Conservation (phyloP, 2,329 filamentous ascomycete genomes). For the Dendryphion nanum region DNA sequence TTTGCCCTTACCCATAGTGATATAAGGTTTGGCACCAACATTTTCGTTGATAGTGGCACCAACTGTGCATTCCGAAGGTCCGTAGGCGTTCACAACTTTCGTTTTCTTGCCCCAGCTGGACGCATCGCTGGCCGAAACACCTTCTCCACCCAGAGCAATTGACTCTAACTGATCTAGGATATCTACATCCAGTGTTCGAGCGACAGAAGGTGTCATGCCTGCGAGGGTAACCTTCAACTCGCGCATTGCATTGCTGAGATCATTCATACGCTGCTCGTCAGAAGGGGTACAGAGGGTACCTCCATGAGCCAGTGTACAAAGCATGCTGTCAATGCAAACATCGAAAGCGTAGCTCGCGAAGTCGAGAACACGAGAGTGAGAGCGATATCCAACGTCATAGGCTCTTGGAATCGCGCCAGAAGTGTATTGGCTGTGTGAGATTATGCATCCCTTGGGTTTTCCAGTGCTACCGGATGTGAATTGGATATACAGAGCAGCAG, state of each 20-base stretch:
- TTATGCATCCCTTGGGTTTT: conserved; percentile 34
- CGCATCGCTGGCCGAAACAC: conserved; percentile 32
- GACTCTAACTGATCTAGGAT: conserved; percentile 43
- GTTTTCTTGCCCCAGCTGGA: conserved; percentile 45
- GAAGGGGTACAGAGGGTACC: conserved; percentile 38
- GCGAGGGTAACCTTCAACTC: conserved; percentile 35
- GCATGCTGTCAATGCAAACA: conserved; percentile 36
- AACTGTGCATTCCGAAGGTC: conserved; percentile 38
- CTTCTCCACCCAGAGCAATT: conserved; percentile 42
- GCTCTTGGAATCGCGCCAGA: conserved; percentile 36
- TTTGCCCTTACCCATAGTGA: conserved; percentile 38
- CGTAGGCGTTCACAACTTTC: conserved; percentile 36
- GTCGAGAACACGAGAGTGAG: conserved; percentile 34
- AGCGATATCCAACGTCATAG: conserved; percentile 30
- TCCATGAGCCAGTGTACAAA: conserved; percentile 33
- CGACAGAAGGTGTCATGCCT: conserved; percentile 38
- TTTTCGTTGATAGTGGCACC: conserved; percentile 32
- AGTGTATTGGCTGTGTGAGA: conserved; percentile 35
- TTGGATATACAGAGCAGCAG: conserved; percentile 32
- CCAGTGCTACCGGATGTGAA: conserved; percentile 39
- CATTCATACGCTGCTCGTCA: conserved; percentile 49
- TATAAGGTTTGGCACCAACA: conserved; percentile 28
- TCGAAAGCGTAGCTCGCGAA: conserved; percentile 41
- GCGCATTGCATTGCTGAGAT: conserved; percentile 43
- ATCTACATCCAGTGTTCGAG: conserved; percentile 36